Base-by-base conservation (phyloP, 495 filamentous ascomycete species). In the Aspergillus coremiiformis region DNA sequence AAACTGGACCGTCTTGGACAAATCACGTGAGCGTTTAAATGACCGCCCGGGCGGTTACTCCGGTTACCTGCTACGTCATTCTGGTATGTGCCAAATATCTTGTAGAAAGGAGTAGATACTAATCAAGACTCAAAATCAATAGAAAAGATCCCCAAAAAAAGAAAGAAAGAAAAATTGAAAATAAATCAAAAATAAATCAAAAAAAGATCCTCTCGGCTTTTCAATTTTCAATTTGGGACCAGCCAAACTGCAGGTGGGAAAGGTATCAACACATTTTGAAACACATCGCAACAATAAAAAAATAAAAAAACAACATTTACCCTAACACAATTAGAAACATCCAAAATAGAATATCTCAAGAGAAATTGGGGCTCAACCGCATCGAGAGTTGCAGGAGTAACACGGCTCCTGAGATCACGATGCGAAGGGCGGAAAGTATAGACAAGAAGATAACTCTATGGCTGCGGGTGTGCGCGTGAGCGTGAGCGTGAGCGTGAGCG, bases 181-280 rank as follows among this genome's bases (percentile, higher is more conserved):
- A n/a, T n/a, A n/a, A n/a, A n/a, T n/a, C n/a, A n/a, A n/a, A n/a
- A n/a, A n/a, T n/a, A n/a, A n/a, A n/a, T n/a, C n/a, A n/a, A n/a
- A n/a, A n/a, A 8, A 8, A 4, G 24, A 20, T 6, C 32, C 4
- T 47, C 7, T 32, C 26, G 6, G 7, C 23, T 20, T 11, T 8
- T 47, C 29, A 12, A 11, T 29, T 1, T n/a, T 10, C 26, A 32
- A 47, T 43, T 32, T 51, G 48, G 48, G 43, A 29, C 48, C 48
- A 23, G 48, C 48, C 48, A 42, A 51, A 32, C 42, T 46, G 33
- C 33, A 39, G 4, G 23, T 17, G n/a, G 29, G 12, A 21, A 14
- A 39, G 42, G 42, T 52, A 39, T 46, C 29, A 21, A 39, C 26
- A 39, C 27, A 52, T 52, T 44, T 35, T 22, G 4, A 17, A 45